Percentiles rank a stretch among this genome's conserved stretches.
These are phyloP conservation scores for Candida boleticola DNA, from an alignment of 805 yeast species.

Conservation along the genomic window DNA sequence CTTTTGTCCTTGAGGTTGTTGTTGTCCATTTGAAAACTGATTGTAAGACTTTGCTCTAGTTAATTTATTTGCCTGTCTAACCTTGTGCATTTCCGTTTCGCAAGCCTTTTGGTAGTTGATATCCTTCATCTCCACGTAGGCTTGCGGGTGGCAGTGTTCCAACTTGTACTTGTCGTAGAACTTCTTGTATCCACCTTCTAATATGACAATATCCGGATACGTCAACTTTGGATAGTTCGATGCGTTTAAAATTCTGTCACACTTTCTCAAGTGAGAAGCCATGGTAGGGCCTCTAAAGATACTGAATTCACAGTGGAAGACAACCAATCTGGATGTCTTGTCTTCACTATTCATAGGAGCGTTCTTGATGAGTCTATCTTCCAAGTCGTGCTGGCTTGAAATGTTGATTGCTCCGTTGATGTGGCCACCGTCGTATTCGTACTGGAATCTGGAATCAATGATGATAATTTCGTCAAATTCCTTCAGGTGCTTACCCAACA, in stretches of 20 bases:
- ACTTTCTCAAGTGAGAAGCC: constrained; percentile 81
- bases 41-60: constrained; percentile 38
- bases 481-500: constrained; percentile 50
- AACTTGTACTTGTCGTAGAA: constrained; percentile 59
- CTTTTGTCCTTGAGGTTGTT: not conserved
- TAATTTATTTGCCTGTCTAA: constrained; percentile 40
- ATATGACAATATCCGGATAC: constrained; percentile 85
- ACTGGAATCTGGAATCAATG: constrained; percentile 89
- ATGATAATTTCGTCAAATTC: constrained; percentile 57
- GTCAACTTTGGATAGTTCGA: constrained; percentile 75
- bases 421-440: constrained; percentile 93
- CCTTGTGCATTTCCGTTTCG: constrained; percentile 46
- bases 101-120: constrained; percentile 35
- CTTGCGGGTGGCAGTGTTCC: constrained; percentile 66
- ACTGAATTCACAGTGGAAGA: constrained; percentile 95
- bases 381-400: constrained; percentile 67
- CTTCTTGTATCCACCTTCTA: constrained; percentile 87
- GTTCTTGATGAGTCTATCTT: constrained; percentile 43
- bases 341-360: constrained; percentile 9
- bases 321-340: constrained; percentile 46
- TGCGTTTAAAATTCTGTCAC: constrained; percentile 74
- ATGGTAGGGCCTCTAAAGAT: constrained; percentile 91
- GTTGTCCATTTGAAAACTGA: constrained; percentile 12
- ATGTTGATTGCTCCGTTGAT: constrained; percentile 79
- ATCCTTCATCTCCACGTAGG: constrained; percentile 81